These are phyloP conservation scores for Sporisorium graminicola DNA, from an alignment of 1,284 basidiomycete species.

Conservation along the genomic window DNA sequence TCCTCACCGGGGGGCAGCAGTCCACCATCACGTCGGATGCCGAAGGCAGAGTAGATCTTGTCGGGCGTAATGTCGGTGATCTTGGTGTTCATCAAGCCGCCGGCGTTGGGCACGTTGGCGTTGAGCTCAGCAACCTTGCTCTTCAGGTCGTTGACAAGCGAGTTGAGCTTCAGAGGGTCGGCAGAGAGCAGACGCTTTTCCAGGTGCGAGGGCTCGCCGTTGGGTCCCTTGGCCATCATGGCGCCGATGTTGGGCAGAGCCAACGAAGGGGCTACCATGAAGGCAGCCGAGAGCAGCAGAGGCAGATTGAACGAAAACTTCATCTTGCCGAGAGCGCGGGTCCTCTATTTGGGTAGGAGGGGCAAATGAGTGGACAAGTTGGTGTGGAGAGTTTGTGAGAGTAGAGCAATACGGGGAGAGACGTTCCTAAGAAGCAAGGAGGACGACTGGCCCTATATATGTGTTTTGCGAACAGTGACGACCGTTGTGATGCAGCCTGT, in stretches of 20 bases:
- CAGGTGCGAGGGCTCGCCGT: slow-evolving; percentile 22
- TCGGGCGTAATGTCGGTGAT: slow-evolving; percentile 22
- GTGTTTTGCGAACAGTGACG: neutral
- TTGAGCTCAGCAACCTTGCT: slow-evolving; percentile 14
- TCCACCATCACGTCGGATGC: slow-evolving; percentile 16
- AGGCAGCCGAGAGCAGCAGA: slow-evolving; percentile 12
- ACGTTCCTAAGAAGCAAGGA: neutral
- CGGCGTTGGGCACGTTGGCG: neutral
- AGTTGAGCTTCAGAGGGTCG: slow-evolving; percentile 9
- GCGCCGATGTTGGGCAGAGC: slow-evolving; percentile 25
- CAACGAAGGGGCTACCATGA: slow-evolving; percentile 3
- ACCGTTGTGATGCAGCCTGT: neutral
- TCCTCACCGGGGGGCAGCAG: slow-evolving; percentile 20
- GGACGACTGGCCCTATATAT: neutral
- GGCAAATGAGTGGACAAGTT: neutral
- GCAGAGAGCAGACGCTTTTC: slow-evolving; percentile 22
- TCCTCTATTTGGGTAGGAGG: neutral
- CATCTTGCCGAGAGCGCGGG: slow-evolving; percentile 6
- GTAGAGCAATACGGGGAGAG: neutral
- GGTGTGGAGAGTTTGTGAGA: neutral
- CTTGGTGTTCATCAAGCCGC: slow-evolving; percentile 10
- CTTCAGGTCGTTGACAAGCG: slow-evolving; percentile 11
- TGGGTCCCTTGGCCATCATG: slow-evolving; percentile 22
- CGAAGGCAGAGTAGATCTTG: slow-evolving; percentile 23
- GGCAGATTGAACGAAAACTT: slow-evolving; percentile 15